Percentiles rank a stretch among this genome's conserved stretches.
phyloP scores from a whole-genome alignment of 768 basidiomycete genomes.

The Mycena vulgaris region DNA sequence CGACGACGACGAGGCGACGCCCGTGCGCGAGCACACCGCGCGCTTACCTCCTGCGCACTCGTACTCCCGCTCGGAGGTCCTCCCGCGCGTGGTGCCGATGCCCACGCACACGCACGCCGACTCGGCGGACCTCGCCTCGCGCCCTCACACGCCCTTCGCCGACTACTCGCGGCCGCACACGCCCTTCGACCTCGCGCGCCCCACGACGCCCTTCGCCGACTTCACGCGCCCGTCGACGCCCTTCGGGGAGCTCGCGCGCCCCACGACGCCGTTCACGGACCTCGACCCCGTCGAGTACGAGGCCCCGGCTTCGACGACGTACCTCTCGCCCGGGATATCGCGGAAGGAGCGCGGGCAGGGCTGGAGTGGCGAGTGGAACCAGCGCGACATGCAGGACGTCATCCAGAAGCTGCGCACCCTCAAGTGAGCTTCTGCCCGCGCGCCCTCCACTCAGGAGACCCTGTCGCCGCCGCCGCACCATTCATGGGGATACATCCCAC shows the following conservation, averaged over 20 bases:
- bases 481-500: too few relatives aligned
- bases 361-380: conserved; percentile 50
- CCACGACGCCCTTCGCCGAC: conserved; percentile 11
- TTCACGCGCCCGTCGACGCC: not conserved
- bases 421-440: conserved; percentile 11
- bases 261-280: not conserved
- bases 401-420: conserved; percentile 42
- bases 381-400: conserved; percentile 44
- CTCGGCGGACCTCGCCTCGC: not conserved
- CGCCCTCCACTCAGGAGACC: too few relatives aligned
- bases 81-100: conserved; percentile 17
- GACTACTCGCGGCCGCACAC: not conserved
- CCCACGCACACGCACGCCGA: conserved; percentile 1
- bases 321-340: conserved; percentile 39
- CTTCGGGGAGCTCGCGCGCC: not conserved
- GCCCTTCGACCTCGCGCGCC: not conserved
- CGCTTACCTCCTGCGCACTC: conserved; percentile 8
- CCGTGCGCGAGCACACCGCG: conserved; percentile 8
- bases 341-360: conserved; percentile 44
- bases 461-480: too few relatives aligned
- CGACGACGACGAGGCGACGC: conserved; percentile 26
- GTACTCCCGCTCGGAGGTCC: conserved; percentile 13
- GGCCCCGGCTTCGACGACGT: too few relatives aligned
- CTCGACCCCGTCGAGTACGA: not conserved
- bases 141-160: not conserved